Conservation (phyloP, 2,329 filamentous ascomycete species). For the Pyrenophora seminiperda region DNA sequence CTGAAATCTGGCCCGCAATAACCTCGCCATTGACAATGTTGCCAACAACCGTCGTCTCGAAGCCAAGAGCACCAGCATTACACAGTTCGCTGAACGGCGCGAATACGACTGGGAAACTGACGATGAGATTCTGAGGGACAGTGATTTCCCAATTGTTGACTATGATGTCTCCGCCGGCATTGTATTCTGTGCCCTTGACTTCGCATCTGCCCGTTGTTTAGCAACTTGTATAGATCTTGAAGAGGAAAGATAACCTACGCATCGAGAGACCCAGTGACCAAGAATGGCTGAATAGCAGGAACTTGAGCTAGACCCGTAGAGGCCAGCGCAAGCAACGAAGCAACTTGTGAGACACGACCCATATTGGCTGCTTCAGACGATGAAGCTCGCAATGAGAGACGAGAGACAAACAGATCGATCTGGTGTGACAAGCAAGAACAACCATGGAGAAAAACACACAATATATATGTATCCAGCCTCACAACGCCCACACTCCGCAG, state of each 20-base stretch:
- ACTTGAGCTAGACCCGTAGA: slow-evolving; percentile 27
- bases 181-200: slow-evolving; percentile 39
- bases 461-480: no score
- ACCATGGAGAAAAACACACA: not conserved
- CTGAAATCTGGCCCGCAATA: slow-evolving; percentile 49
- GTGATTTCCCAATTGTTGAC: slow-evolving; percentile 55
- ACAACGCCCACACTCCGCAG: no score
- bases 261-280: slow-evolving; percentile 37
- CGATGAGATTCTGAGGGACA: slow-evolving; percentile 58
- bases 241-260: slow-evolving; percentile 23
- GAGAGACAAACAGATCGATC: not conserved
- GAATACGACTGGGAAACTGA: slow-evolving; percentile 56
- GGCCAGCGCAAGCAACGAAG: slow-evolving; percentile 26
- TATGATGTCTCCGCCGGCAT: slow-evolving; percentile 54
- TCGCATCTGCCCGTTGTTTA: slow-evolving; percentile 23
- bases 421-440: not conserved
- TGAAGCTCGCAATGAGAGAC: not conserved
- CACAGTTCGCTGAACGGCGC: slow-evolving; percentile 49
- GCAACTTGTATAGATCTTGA: not conserved
- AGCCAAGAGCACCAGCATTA: slow-evolving; percentile 24
- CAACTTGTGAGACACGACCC: slow-evolving; percentile 22
- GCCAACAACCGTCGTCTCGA: slow-evolving; percentile 44
- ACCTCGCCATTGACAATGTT: slow-evolving; percentile 47
- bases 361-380: slow-evolving; percentile 12
- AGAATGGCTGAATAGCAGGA: slow-evolving; percentile 32